Base-by-base conservation (phyloP, 305 asterid genomes). In the Fraxinus velutina region DNA sequence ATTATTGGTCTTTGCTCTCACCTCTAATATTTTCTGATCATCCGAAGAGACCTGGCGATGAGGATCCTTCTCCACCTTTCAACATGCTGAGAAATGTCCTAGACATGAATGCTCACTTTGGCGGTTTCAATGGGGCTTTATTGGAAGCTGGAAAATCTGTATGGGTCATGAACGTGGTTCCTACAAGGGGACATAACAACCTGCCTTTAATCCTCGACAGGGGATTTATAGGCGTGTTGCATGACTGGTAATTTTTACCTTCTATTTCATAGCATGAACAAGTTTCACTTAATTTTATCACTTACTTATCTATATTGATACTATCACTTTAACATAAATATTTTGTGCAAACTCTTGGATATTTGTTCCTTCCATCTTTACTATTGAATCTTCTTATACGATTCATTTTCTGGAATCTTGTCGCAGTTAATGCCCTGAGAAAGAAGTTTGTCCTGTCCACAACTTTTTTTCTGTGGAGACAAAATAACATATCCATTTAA, bases 21-120 rank as follows among this genome's bases (percentile, higher is more conserved):
- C 99, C 99, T 24, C 78, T 96, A 64, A 93, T 96, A 86, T 96
- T 94, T 83, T 96, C 99, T 1, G 99, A 96, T 87, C 99, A 96
- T 85, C 99, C 99, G 1, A 96, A 96, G 90, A 86, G 99, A 89
- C 99, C 99, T 36, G 99, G 99, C 3, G 96, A 92, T 62, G 99
- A 96, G 89, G 99, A 96, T 86, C 99, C 99, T 85, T 90, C 97
- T 44, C 99, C 99, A 36, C 99, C 99, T 87, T 96, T 89, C 87
- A 96, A 96, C 94, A 96, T 96, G 99, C 92, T 96, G 78, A 90
- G 99, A 85, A 96, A 96, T 89, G 98, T 96, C 79, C 83, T 96
- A 85, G 99, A 96, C 88, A 94, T 94, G 99, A 96, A 96, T 84
- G 95, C 98, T 44, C 94, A 76, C 78, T 89, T 94, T 85, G 99